Evolutionary conservation across 176 grass and related monocot species (phyloP), one percentile per base, ranked within the genome.

Genomic region (Triticum turgidum): DNA sequence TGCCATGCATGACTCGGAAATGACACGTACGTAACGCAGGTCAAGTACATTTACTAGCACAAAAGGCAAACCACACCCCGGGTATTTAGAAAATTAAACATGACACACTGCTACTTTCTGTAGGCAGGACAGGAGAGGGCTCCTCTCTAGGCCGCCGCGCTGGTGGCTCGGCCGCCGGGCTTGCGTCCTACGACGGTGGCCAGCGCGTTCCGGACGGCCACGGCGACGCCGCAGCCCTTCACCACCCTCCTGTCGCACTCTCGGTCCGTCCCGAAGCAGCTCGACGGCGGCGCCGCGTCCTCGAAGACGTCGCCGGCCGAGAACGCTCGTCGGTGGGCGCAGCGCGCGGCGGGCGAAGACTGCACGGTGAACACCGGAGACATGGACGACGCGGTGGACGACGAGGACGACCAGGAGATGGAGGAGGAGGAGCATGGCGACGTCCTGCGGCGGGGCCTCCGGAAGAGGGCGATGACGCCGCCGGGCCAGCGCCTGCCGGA

Each of bases 351-450:
- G 2, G 88, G 83, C 0, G 83, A 86, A 9, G 88, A 61, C 44
- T 68, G 80, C 47, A 87, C 81, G 47, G 89, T 32, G 85, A 87
- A 91, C 15, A 87, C 89, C 8, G 89, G 85, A 3, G 89, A 87
- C 89, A 84, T 87, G 2, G 89, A 42, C 7, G 72, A 22, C 38
- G 89, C 70, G 7, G 81, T 73, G 34, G 89, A 83, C 1, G 89
- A 86, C 30, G 54, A 79, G 0, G 80, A 90, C 2, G 74, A 65
- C 24, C 65, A 79, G 3, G 80, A 69, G 21, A 32, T 15, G 18
- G 56, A 59, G 10, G 77, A 30, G 41, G 80, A 63, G n/a, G 84
- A 73, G 42, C 22, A 72, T 42, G 73, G 65, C 20, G 78, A 27
- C 35, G 78, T 77, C 49, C 83, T 63, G 52, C 38, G 70, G 20